Percentiles rank a stretch among this genome's conserved stretches.
Conservation (phyloP, 73 alveolate genomes). For the Paramecium caudatum region DNA sequence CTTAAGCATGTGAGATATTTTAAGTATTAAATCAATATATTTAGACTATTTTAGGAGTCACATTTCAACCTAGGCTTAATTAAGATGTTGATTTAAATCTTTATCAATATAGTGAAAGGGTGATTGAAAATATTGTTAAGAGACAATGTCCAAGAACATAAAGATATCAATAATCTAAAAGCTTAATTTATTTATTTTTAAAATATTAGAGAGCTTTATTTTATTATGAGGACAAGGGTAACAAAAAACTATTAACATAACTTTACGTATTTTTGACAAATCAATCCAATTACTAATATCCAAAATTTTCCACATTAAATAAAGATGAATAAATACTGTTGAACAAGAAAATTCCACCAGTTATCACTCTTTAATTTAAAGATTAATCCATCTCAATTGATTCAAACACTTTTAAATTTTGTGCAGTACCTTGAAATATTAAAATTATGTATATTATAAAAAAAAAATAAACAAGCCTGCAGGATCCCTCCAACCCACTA, state of each 20-base stretch:
- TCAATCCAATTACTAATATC: neutral
- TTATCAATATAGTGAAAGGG: slow-evolving; percentile 8
- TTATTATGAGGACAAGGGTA: neutral
- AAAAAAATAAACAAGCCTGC: no score
- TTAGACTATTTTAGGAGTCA: slow-evolving; percentile 28
- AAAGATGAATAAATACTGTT: neutral
- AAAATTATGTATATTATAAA: neutral
- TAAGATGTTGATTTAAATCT: slow-evolving; percentile 16
- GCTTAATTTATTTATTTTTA: neutral
- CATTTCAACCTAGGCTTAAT: slow-evolving; percentile 34
- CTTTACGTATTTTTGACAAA: slow-evolving; percentile 1
- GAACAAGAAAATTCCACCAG: neutral
- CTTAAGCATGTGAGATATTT: slow-evolving; percentile 61
- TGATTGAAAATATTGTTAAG: neutral
- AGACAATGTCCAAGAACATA: slow-evolving; percentile 4
- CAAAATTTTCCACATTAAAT: neutral
- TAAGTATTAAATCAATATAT: neutral
- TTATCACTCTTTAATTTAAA: neutral
- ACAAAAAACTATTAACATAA: neutral
- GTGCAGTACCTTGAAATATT: neutral
- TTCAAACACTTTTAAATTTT: neutral
- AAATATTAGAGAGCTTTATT: slow-evolving; percentile 11
- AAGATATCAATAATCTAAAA: neutral
- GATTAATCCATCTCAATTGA: neutral
- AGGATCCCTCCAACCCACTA: no score